Conservation (phyloP, 1,284 basidiomycete genomes). For the Fomitopsis schrenkii region DNA sequence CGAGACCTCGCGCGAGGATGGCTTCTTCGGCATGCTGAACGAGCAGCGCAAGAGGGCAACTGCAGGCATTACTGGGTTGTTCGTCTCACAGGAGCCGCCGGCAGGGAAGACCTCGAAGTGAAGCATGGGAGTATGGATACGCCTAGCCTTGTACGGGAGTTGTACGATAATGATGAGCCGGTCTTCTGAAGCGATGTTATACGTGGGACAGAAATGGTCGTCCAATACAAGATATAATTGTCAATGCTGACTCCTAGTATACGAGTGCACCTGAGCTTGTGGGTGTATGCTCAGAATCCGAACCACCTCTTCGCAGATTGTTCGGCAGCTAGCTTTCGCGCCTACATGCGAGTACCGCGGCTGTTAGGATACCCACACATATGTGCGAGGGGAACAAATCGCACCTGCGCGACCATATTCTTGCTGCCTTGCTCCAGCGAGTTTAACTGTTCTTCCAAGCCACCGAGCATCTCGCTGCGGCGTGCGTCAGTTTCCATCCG, state of each 20-base stretch:
- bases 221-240: not conserved
- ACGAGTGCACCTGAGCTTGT: not conserved
- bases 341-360: not conserved
- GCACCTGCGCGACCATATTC: constrained; percentile 60
- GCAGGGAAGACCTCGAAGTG: constrained; percentile 12
- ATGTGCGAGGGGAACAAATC: not conserved
- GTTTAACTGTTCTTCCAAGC: constrained; percentile 59
- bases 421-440: constrained; percentile 60
- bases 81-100: constrained; percentile 23
- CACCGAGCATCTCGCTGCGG: constrained; percentile 51
- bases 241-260: too few relatives aligned
- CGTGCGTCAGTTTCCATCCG: not conserved
- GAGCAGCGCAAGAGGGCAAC: constrained; percentile 44
- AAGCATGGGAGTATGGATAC: not conserved
- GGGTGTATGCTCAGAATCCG: constrained; percentile 1
- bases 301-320: constrained; percentile 10
- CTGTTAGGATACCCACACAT: not conserved
- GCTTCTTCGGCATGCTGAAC: constrained; percentile 43
- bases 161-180: not conserved
- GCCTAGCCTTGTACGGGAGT: not conserved
- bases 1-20: constrained; percentile 38
- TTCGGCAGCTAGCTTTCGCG: constrained; percentile 8
- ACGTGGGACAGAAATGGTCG: not conserved
- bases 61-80: constrained; percentile 33
- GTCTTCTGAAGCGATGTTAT: not conserved